Evolutionary conservation across 169 alveolate genomes (phyloP).

Genomic region (Besnoitia besnoiti): DNA sequence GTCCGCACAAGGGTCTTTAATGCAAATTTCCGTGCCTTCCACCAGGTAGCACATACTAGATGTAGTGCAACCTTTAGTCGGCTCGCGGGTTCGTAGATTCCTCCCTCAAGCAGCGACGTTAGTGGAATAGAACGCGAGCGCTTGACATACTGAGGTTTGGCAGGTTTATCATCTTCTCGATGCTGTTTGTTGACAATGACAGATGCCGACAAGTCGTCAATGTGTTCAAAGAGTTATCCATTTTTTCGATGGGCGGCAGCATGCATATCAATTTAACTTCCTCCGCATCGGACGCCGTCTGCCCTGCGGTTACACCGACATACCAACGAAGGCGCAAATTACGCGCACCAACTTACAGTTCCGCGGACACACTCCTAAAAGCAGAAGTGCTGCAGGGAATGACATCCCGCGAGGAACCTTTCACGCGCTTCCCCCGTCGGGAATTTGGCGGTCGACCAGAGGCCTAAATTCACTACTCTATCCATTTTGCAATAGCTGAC

Average conservation of each 20-base stretch:
- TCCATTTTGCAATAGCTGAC: slow-evolving; percentile 16
- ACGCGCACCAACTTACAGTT: no score
- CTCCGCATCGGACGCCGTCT: slow-evolving; percentile 79
- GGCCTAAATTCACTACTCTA: no score
- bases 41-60: neutral
- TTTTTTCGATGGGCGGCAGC: slow-evolving; percentile 86
- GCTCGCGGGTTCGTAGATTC: neutral
- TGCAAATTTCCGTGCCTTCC: no score
- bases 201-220: slow-evolving; percentile 83
- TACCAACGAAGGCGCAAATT: no score
- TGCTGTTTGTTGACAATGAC: slow-evolving; percentile 85
- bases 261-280: slow-evolving; percentile 74
- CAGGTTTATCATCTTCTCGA: slow-evolving; percentile 86
- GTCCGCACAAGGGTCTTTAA: no score
- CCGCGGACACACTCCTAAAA: neutral
- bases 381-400: neutral
- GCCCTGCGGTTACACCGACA: slow-evolving; percentile 50
- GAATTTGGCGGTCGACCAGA: no score
- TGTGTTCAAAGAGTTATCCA: slow-evolving; percentile 83
- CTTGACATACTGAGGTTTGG: slow-evolving; percentile 78
- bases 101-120: neutral
- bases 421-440: neutral
- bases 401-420: neutral
- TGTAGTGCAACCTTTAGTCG: neutral
- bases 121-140: no score